phyloP scores from a whole-genome alignment of 345 rosid genomes.

The Barbarea vulgaris region DNA sequence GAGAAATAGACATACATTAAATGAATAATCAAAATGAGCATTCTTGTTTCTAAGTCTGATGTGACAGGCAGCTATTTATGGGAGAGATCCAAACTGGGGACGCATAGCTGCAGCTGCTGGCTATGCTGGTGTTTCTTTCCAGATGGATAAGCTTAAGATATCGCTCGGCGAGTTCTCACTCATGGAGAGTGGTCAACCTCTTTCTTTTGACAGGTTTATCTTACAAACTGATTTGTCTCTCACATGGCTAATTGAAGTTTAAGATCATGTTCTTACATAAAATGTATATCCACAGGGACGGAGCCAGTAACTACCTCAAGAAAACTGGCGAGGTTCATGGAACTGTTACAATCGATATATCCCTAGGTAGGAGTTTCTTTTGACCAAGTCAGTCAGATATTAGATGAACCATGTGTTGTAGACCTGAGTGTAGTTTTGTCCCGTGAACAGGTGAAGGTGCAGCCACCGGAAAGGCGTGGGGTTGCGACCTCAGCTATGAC shows the following conservation, averaged over 20 bases:
- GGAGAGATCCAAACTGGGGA: slow-evolving; percentile 99
- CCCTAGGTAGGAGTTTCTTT: slow-evolving; percentile 59
- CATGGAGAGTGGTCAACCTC: slow-evolving; percentile 92
- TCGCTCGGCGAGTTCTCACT: slow-evolving; percentile 79
- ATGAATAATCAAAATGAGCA: slow-evolving; percentile 14
- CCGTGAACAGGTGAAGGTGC: slow-evolving; percentile 57
- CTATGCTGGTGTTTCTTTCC: slow-evolving; percentile 72
- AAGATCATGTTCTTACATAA: background rate
- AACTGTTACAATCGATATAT: slow-evolving; percentile 60
- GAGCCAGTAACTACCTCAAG: slow-evolving; percentile 71
- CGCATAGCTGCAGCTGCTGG: slow-evolving; percentile 96
- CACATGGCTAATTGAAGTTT: background rate
- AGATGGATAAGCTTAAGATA: slow-evolving; percentile 61
- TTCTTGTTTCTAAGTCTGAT: slow-evolving; percentile 13
- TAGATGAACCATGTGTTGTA: background rate
- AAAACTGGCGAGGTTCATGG: slow-evolving; percentile 85
- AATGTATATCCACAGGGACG: slow-evolving; percentile 49
- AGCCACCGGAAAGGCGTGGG: slow-evolving; percentile 77
- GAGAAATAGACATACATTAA: slow-evolving; percentile 8
- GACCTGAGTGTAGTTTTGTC: background rate
- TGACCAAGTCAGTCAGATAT: background rate
- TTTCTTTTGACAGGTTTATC: slow-evolving; percentile 68
- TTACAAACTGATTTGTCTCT: slow-evolving; percentile 3
- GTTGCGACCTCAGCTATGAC: slow-evolving; percentile 87
- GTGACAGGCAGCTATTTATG: slow-evolving; percentile 77